Percentiles rank a stretch among this genome's conserved stretches.
Evolutionary conservation across 2,329 filamentous ascomycete species (phyloP).

Genomic region (Cytospora piceae): DNA sequence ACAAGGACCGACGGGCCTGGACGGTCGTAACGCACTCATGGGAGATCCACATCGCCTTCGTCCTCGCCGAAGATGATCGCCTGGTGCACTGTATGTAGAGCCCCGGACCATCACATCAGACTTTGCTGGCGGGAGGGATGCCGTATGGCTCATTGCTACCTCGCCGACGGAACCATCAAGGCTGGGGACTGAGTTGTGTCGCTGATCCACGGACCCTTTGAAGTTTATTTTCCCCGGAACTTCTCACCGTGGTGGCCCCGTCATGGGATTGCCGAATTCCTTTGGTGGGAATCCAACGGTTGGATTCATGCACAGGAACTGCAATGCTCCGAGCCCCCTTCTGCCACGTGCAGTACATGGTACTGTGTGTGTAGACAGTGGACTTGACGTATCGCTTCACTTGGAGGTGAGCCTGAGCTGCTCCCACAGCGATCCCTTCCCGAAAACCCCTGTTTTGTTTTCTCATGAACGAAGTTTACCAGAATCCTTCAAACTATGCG

Average conservation of each 20-base stretch:
- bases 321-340: slow-evolving; percentile 6
- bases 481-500: neutral
- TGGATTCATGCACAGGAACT: neutral
- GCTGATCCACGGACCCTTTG: neutral
- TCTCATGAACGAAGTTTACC: neutral
- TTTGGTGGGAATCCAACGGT: slow-evolving; percentile 14
- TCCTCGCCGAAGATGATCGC: slow-evolving; percentile 25
- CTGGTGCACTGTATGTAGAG: slow-evolving; percentile 20
- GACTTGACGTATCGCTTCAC: neutral
- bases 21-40: slow-evolving; percentile 6
- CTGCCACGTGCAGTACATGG: slow-evolving; percentile 20
- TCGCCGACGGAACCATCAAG: slow-evolving; percentile 18
- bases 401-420: neutral
- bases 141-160: slow-evolving; percentile 16
- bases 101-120: slow-evolving; percentile 9
- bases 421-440: neutral
- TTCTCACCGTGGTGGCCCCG: slow-evolving; percentile 8
- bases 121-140: slow-evolving; percentile 16
- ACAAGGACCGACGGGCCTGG: slow-evolving; percentile 12
- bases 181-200: slow-evolving; percentile 14
- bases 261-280: slow-evolving; percentile 17
- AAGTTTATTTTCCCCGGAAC: slow-evolving; percentile 17
- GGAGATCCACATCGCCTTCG: slow-evolving; percentile 27
- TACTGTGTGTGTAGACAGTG: slow-evolving; percentile 2
- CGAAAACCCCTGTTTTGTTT: neutral